These are phyloP conservation scores for Verticillium dahliae DNA, from an alignment of 2,329 filamentous ascomycete genomes.

Conservation along the genomic window DNA sequence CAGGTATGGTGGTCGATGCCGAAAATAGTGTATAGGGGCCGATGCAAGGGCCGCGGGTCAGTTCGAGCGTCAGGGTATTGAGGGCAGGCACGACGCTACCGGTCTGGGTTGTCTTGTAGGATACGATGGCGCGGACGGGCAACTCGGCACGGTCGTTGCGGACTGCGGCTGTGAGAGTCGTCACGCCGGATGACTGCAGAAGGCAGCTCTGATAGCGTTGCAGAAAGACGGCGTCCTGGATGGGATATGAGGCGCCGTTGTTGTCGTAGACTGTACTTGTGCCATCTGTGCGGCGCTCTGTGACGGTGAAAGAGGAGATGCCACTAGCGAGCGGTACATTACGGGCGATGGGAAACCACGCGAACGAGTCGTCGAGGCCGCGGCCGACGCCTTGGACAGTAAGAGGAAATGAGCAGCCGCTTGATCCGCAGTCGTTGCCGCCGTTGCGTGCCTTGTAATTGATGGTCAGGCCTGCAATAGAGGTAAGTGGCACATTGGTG, in stretches of 20 bases:
- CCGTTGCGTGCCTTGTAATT: constrained; percentile 51
- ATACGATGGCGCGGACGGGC: constrained; percentile 33
- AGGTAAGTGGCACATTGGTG: constrained; percentile 33
- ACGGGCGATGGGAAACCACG: constrained; percentile 41
- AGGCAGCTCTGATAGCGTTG: constrained; percentile 53
- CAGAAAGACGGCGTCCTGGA: constrained; percentile 48
- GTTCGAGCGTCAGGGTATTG: constrained; percentile 26
- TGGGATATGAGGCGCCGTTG: constrained; percentile 47
- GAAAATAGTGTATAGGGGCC: constrained; percentile 43
- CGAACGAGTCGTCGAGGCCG: constrained; percentile 56
- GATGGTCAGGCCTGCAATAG: constrained; percentile 41
- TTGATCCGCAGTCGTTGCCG: constrained; percentile 32
- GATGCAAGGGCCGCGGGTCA: constrained; percentile 35
- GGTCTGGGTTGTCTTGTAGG: constrained; percentile 33
- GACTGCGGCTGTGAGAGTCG: constrained; percentile 40
- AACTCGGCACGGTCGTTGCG: constrained; percentile 38
- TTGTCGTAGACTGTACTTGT: constrained; percentile 43
- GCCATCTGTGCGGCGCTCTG: constrained; percentile 41
- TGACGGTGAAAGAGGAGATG: constrained; percentile 54
- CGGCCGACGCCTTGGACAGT: constrained; percentile 38
- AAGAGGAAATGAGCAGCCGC: constrained; percentile 36
- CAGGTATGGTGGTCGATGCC: constrained; percentile 33
- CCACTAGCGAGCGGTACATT: constrained; percentile 50
- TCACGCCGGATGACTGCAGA: constrained; percentile 29
- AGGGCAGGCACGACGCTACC: constrained; percentile 36